A percentile compares a stretch with the other conserved stretches of the same genome.
Evolutionary conservation across 768 basidiomycete species (phyloP).

Genomic region (Russula sp.): DNA sequence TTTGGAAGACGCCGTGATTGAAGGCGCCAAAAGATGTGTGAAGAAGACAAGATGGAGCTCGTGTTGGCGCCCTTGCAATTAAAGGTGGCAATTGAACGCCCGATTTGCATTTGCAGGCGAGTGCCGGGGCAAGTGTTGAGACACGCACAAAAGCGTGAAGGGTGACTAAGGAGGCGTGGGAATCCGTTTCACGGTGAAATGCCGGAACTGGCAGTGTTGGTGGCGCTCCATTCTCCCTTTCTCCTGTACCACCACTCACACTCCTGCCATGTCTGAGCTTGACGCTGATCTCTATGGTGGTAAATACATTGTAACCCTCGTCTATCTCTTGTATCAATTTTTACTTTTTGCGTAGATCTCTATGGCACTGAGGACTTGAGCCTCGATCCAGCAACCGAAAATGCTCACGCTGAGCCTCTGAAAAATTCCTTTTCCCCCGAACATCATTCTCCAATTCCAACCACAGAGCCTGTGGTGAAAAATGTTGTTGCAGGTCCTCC

Average conservation of each 20-base stretch:
- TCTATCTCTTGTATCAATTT: neutral
- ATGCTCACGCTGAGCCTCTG: conserved; percentile 18
- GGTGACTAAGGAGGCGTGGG: conserved; percentile 16
- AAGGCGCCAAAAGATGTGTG: neutral
- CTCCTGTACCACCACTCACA: conserved; percentile 25
- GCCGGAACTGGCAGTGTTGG: conserved; percentile 2
- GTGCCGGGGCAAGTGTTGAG: neutral
- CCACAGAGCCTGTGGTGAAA: neutral
- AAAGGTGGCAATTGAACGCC: neutral
- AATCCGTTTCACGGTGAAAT: conserved; percentile 13
- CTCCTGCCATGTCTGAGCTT: conserved; percentile 58
- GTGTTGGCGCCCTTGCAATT: neutral
- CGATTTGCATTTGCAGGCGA: no score
- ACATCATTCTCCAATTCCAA: conserved; percentile 4
- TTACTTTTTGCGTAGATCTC: conserved; percentile 33
- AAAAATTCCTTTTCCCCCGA: conserved; percentile 11
- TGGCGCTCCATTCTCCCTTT: conserved; percentile 19
- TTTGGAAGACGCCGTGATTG: neutral
- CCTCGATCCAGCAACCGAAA: conserved; percentile 37
- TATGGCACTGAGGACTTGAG: conserved; percentile 56
- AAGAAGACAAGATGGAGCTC: neutral
- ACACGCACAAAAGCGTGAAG: neutral
- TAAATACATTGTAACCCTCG: conserved; percentile 30
- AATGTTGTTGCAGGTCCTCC: neutral
- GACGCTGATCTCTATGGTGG: conserved; percentile 89